phyloP scores from a whole-genome alignment of 1,284 basidiomycete genomes.

The Laetiporus sulphureus region DNA sequence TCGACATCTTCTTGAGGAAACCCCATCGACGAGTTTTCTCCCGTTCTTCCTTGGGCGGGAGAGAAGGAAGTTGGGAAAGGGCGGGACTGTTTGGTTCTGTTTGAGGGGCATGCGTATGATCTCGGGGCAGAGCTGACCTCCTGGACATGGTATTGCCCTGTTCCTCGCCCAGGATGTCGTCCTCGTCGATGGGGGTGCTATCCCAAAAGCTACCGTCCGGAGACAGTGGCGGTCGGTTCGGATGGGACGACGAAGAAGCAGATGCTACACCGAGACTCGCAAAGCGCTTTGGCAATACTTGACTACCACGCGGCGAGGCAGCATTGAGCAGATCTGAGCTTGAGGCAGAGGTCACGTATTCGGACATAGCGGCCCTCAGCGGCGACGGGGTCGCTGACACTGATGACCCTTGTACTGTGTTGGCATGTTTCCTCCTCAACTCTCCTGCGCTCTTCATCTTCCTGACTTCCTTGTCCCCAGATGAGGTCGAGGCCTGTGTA shows the following conservation, averaged over 20 bases:
- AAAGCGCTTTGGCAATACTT: slow-evolving; percentile 46
- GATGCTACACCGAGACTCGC: slow-evolving; percentile 56
- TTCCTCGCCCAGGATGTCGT: slow-evolving; percentile 10
- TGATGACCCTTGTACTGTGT: slow-evolving; percentile 13
- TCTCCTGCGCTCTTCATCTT: slow-evolving; percentile 88
- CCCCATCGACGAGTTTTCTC: slow-evolving; percentile 78
- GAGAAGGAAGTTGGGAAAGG: slow-evolving; percentile 12
- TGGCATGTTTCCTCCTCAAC: slow-evolving; percentile 42
- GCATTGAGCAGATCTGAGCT: slow-evolving; percentile 53
- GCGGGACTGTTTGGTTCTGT: background rate
- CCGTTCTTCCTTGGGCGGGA: slow-evolving; percentile 35
- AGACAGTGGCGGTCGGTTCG: slow-evolving; percentile 16
- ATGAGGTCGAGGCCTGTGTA: slow-evolving; percentile 28
- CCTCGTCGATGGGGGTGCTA: slow-evolving; percentile 22
- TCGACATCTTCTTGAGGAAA: slow-evolving; percentile 95
- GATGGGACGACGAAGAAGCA: slow-evolving; percentile 18
- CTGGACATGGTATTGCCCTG: slow-evolving; percentile 19
- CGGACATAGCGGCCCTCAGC: slow-evolving; percentile 37
- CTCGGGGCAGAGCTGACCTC: slow-evolving; percentile 12
- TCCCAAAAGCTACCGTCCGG: slow-evolving; percentile 28
- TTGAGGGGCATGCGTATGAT: slow-evolving; percentile 5
- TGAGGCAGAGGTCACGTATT: slow-evolving; percentile 52
- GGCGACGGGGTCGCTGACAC: slow-evolving; percentile 26
- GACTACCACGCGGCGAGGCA: slow-evolving; percentile 28
- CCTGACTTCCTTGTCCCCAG: slow-evolving; percentile 57